Evolutionary conservation across 805 yeast species (phyloP).

Genomic region (Metschnikowia kofuensis): DNA sequence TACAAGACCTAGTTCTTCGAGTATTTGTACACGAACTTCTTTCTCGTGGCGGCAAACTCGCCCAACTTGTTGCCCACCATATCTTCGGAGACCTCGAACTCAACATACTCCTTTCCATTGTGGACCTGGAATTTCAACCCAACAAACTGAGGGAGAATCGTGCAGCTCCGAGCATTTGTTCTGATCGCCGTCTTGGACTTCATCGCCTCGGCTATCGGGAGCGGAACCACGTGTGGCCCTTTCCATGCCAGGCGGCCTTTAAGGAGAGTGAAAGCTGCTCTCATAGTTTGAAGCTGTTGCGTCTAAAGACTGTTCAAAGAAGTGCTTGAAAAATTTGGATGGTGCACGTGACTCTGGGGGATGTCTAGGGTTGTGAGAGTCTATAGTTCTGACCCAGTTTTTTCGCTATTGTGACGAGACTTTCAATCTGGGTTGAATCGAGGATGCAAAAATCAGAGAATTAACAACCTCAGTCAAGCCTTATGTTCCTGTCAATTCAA

Average conservation of each 20-base stretch:
- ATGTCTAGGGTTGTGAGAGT: no score
- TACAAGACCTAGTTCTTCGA: slow-evolving; percentile 53
- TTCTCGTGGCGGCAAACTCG: slow-evolving; percentile 92
- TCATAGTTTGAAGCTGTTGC: slow-evolving; percentile 21
- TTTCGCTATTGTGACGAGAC: no score
- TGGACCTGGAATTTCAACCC: slow-evolving; percentile 94
- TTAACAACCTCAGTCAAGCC: no score
- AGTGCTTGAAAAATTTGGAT: no score
- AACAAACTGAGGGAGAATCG: slow-evolving; percentile 92
- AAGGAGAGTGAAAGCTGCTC: slow-evolving; percentile 30
- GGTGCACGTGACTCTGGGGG: no score
- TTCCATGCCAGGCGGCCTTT: slow-evolving; percentile 42
- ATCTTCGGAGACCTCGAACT: slow-evolving; percentile 81
- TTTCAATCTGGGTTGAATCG: no score
- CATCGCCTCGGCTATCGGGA: slow-evolving; percentile 86
- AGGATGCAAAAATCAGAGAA: no score
- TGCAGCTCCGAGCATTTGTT: slow-evolving; percentile 94
- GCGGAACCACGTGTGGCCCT: slow-evolving; percentile 92
- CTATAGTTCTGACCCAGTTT: no score
- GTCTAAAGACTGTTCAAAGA: no score
- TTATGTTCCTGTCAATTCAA: background rate
- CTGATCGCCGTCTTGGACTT: slow-evolving; percentile 81
- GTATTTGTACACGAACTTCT: slow-evolving; percentile 78
- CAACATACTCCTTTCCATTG: slow-evolving; percentile 92
- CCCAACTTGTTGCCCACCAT: slow-evolving; percentile 97